Evolutionary conservation across 257 asterid species (phyloP).

Genomic region (Pogostemon cablin): DNA sequence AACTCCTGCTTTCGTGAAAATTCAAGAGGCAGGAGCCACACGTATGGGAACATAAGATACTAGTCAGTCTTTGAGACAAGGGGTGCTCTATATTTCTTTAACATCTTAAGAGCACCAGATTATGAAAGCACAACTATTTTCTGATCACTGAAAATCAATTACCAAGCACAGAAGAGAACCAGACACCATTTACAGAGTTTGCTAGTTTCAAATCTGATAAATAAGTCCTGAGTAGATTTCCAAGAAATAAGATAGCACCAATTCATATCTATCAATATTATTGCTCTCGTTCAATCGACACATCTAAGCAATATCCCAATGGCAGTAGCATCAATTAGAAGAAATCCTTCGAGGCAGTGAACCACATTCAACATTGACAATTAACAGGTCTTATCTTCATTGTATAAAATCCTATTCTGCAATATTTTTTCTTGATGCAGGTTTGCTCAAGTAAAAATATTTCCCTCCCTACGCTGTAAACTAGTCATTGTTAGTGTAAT

Average conservation of each 20-base stretch:
- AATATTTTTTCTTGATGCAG: background rate
- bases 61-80: background rate
- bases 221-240: background rate
- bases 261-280: background rate
- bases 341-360: background rate
- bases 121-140: background rate
- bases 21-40: background rate
- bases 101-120: background rate
- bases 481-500: background rate
- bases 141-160: background rate
- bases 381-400: background rate
- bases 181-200: background rate
- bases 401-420: conserved; percentile 1
- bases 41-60: background rate
- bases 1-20: no score
- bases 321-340: background rate
- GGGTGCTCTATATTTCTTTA: background rate
- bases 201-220: background rate
- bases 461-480: background rate
- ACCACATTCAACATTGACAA: background rate
- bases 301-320: background rate
- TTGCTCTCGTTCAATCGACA: background rate
- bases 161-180: background rate
- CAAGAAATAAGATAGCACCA: background rate
- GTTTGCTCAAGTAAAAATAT: background rate